These are phyloP conservation scores for Blumeria hordei DNA, from an alignment of 2,329 filamentous ascomycete species.

Conservation along the genomic window DNA sequence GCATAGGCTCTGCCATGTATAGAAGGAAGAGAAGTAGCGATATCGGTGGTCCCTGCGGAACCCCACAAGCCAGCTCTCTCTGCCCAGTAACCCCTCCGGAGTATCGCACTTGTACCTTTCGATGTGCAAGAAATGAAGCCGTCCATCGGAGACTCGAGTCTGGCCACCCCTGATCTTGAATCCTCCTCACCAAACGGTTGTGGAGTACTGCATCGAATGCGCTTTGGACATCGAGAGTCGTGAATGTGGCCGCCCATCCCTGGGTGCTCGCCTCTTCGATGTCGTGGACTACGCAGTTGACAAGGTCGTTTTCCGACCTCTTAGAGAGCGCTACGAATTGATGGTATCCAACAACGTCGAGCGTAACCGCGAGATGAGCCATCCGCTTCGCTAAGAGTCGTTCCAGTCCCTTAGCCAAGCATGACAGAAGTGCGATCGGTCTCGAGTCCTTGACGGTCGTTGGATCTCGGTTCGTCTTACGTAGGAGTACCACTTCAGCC, in stretches of 20 bases:
- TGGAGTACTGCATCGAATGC: neutral
- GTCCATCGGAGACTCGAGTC: neutral
- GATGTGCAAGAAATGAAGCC: neutral
- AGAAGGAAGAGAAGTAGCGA: neutral
- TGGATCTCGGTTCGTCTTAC: neutral
- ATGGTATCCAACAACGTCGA: neutral
- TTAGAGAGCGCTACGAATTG: neutral
- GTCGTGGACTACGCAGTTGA: neutral
- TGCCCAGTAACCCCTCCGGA: neutral
- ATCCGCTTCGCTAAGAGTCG: neutral
- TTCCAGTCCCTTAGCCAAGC: neutral
- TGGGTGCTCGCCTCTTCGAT: neutral
- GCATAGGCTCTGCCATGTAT: too few species aligned
- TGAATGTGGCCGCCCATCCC: neutral
- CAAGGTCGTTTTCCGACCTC: neutral
- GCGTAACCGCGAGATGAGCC: neutral
- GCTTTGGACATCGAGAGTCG: neutral
- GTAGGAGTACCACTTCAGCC: neutral
- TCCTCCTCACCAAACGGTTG: neutral
- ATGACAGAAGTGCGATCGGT: neutral
- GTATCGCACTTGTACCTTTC: neutral
- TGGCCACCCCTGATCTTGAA: neutral
- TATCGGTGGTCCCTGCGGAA: neutral
- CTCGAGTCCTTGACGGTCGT: neutral
- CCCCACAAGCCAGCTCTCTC: neutral